A percentile compares a stretch with the other conserved stretches of the same genome.
Evolutionary conservation across 805 yeast genomes (phyloP).

Genomic region (Cyberlindnera subsufficiens): DNA sequence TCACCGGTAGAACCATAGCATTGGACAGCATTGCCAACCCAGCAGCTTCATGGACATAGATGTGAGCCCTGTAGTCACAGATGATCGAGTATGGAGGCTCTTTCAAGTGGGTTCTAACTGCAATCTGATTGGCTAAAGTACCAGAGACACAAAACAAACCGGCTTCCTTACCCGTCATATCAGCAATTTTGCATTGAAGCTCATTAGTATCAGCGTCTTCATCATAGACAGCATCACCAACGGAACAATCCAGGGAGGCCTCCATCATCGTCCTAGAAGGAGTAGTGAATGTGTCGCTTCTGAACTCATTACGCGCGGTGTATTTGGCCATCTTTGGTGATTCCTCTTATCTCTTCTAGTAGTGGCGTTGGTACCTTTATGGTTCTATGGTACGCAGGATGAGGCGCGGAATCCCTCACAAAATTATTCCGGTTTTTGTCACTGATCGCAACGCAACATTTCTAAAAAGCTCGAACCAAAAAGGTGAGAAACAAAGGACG

Average conservation of each 20-base stretch:
- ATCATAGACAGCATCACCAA: slow-evolving; percentile 86
- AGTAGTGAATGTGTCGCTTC: slow-evolving; percentile 86
- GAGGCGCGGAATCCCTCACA: too few relatives aligned
- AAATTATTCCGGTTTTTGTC: background rate
- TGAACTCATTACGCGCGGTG: slow-evolving; percentile 41
- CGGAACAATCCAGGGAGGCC: slow-evolving; percentile 49
- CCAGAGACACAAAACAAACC: slow-evolving; percentile 86
- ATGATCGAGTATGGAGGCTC: slow-evolving; percentile 85
- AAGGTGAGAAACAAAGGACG: background rate
- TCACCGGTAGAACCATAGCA: slow-evolving; percentile 85
- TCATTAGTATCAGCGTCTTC: slow-evolving; percentile 70
- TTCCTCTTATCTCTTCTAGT: too few relatives aligned
- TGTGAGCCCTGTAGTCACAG: slow-evolving; percentile 84
- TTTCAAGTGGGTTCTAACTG: slow-evolving; percentile 61
- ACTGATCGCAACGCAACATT: background rate
- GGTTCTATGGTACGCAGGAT: too few relatives aligned
- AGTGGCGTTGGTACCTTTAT: too few relatives aligned
- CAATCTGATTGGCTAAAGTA: slow-evolving; percentile 86
- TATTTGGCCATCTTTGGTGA: background rate
- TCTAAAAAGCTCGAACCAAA: background rate
- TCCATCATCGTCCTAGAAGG: slow-evolving; percentile 72
- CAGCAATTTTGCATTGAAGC: slow-evolving; percentile 59
- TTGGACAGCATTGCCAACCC: slow-evolving; percentile 86
- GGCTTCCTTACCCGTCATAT: slow-evolving; percentile 71
- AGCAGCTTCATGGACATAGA: slow-evolving; percentile 81